Percentiles rank a stretch among this genome's conserved stretches.
phyloP scores from a whole-genome alignment of 805 yeast genomes.

The Nakazawaea anatomiae region DNA sequence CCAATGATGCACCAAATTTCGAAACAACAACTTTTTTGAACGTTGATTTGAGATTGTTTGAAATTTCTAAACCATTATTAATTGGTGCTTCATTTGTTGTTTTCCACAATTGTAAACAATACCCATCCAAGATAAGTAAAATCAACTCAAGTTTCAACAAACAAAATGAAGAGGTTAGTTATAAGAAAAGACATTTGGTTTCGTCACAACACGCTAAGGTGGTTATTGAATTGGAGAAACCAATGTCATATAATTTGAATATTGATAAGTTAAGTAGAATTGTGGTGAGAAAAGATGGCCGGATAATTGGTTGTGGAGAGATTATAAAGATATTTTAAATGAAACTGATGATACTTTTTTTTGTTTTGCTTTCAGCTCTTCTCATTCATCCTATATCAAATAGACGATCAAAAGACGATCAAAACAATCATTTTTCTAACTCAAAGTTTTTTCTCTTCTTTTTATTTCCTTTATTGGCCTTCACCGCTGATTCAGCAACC shows the following conservation, averaged over 20 bases:
- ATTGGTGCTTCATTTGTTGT: constrained; percentile 75
- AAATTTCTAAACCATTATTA: constrained; percentile 63
- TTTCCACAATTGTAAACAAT: constrained; percentile 69
- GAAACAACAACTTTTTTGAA: constrained; percentile 38
- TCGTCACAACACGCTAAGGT: constrained; percentile 57
- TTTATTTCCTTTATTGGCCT: constrained; percentile 11
- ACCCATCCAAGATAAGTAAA: constrained; percentile 59
- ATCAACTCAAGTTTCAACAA: constrained; percentile 30
- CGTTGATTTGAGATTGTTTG: constrained; percentile 61
- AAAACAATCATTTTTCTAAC: constrained; percentile 29
- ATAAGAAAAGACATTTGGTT: constrained; percentile 49
- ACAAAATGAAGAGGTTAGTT: constrained; percentile 35
- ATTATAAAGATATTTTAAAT: neutral
- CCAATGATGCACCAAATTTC: constrained; percentile 16
- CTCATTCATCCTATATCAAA: no score
- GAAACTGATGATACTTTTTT: no score
- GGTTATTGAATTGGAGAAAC: constrained; percentile 42
- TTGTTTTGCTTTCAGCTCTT: neutral
- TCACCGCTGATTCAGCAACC: constrained; percentile 9
- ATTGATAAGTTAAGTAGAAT: constrained; percentile 56
- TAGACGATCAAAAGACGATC: no score
- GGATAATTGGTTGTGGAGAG: constrained; percentile 46
- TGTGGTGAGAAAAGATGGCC: constrained; percentile 64
- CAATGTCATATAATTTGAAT: constrained; percentile 43
- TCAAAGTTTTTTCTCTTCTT: neutral